Evolutionary conservation across 2,329 filamentous ascomycete species (phyloP), one percentile per base, ranked within the genome.

Genomic region (Talaromyces albobiverticillius): DNA sequence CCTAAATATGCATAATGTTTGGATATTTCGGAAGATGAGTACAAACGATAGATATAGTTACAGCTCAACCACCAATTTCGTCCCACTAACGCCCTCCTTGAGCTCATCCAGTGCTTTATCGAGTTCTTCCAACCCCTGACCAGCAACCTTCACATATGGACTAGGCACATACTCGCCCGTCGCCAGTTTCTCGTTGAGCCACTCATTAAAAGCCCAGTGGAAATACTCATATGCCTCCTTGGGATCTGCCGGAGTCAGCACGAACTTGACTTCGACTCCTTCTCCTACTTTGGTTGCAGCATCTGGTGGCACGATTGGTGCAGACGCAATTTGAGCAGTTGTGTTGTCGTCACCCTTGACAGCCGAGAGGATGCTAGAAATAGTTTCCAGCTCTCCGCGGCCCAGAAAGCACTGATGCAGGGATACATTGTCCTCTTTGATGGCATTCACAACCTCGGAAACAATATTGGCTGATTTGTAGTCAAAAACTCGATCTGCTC

Each of bases 401-500:
- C 49, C 50, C 7, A 53, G 36, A 18, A 53, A 56, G 38, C 54
- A 51, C 18, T 53, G 29, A n/a, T 53, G 25, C 7, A 56, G 6
- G 3, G 29, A 36, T 14, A 62, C 54, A 4, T 54, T 60, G 55
- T 65, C 65, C 22, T 56, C 47, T 34, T 60, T 61, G 2, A 59
- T 59, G 3, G 64, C 57, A 1, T 46, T 40, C 1, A 69, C 46
- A 32, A 77, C 68, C 7, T 65, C 56, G 1, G 53, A 46, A 1
- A 71, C 67, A 0, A 73, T 64, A 23, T 67, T 51, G 3, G 58
- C 42, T 3, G 63, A 59, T 9, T 66, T 67, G 56, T 78, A 77
- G 53, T 78, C 72, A 49, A 77, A 77, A 1, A 69, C 59, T 2
- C 57, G 41, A 16, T 62, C 62, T 3, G 75, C 74, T 3, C 75